Evolutionary conservation across 345 rosid species (phyloP), one percentile per base, ranked within the genome.

Genomic region (Kernera saxatilis): DNA sequence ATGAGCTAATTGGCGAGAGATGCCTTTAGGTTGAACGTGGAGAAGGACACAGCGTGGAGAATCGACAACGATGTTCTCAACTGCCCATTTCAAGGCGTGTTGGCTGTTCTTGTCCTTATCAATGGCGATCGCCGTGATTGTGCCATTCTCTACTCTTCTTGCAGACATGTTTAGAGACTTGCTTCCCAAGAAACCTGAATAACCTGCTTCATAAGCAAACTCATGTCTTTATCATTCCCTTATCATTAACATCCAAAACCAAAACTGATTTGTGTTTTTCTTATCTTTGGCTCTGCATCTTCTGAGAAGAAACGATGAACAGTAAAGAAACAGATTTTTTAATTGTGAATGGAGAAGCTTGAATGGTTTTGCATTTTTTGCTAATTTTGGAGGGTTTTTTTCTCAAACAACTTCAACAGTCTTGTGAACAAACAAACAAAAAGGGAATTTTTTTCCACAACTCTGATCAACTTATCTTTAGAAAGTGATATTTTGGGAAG

Each of bases 51-150:
- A 83, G 13, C 83, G 62, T 62, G 86, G 86, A 69, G 90, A 84
- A 70, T 62, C 82, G 56, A 55, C 2, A 57, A 85, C 62, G 39
- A 91, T 84, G 72, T 87, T 82, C 10, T 93, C 95, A 14, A 78
- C 75, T 0, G 97, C 85, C 98, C 97, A 93, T 69, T 69, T 81
- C 68, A 93, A 68, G 23, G 97, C 97, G 73, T 79, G 61, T 76
- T 84, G 93, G 80, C 98, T 93, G 8, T 84, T 84, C 82, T 86
- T 93, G 67, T 91, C 98, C 36, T 76, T 86, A 80, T 87, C 88
- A 14, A 91, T 76, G 3, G 96, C 96, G 3, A 93, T 68, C 4
- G 83, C 87, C 9, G 86, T 84, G 36, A 61, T 50, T 4, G 18
- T 7, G 2, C 84, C 5, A 82, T 6, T 23, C 6, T 59, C 56